Evolutionary conservation across 2,329 filamentous ascomycete species (phyloP).

Genomic region (Xylariaceae sp.): DNA sequence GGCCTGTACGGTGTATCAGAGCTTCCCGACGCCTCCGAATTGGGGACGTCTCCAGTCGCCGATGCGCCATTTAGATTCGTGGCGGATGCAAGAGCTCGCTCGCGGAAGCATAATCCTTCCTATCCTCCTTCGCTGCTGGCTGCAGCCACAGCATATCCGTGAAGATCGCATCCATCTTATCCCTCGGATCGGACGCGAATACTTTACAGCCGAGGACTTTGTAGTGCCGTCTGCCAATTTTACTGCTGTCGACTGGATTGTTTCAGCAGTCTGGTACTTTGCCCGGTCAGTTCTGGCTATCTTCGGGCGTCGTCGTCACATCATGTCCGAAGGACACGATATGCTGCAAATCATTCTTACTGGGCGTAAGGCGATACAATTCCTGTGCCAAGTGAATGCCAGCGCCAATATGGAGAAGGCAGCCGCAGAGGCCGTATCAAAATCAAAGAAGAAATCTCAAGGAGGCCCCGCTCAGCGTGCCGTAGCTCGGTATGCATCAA

Average conservation of each 20-base stretch:
- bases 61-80: background rate
- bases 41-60: background rate
- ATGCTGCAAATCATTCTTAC: background rate
- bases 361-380: background rate
- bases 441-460: background rate
- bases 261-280: background rate
- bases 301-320: background rate
- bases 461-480: background rate
- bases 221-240: background rate
- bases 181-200: background rate
- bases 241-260: background rate
- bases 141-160: background rate
- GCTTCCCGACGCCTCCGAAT: background rate
- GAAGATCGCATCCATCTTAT: background rate
- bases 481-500: background rate
- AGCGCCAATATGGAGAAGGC: too few relatives aligned
- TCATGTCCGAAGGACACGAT: background rate
- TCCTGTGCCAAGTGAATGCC: background rate
- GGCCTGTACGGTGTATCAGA: background rate
- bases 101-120: background rate
- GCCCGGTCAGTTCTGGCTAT: background rate
- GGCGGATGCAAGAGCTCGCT: background rate
- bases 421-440: too few relatives aligned
- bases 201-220: background rate
- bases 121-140: background rate